Evolutionary conservation across 768 basidiomycete genomes (phyloP).

Genomic region (Gymnopilus dilepis): DNA sequence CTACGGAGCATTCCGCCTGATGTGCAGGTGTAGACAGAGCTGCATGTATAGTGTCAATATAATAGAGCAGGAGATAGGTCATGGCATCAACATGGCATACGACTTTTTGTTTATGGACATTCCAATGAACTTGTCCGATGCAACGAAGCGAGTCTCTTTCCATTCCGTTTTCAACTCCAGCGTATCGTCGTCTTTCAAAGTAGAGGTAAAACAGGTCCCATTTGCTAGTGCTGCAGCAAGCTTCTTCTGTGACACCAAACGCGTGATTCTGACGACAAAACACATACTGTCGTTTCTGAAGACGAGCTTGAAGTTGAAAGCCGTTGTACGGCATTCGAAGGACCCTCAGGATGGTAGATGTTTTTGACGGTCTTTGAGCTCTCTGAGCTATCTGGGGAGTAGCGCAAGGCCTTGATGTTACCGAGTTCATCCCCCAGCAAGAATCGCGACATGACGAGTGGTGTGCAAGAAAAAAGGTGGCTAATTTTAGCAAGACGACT

Average conservation of each 20-base stretch:
- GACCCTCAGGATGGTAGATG: conserved; percentile 35
- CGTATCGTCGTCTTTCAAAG: conserved; percentile 45
- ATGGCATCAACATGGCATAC: conserved; percentile 22
- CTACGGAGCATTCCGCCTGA: conserved; percentile 74
- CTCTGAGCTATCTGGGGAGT: conserved; percentile 35
- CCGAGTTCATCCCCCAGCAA: conserved; percentile 82
- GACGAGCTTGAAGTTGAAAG: conserved; percentile 22
- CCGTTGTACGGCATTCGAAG: conserved; percentile 32
- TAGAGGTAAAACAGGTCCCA: conserved; percentile 55
- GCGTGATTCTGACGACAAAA: not conserved
- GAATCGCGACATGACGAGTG: conserved; percentile 63
- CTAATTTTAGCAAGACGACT: not conserved
- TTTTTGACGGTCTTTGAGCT: conserved; percentile 40
- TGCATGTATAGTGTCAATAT: conserved; percentile 24
- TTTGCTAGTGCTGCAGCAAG: conserved; percentile 67
- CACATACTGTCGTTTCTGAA: conserved; percentile 43
- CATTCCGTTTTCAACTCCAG: conserved; percentile 53
- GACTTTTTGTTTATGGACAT: conserved; percentile 57
- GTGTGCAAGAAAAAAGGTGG: conserved; percentile 1
- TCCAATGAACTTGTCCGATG: conserved; percentile 66
- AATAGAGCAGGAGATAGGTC: not conserved
- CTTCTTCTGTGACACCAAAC: conserved; percentile 52
- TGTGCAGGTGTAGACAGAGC: conserved; percentile 71
- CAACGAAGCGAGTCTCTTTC: conserved; percentile 64
- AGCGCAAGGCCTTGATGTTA: conserved; percentile 66